Base-by-base conservation (phyloP, 169 alveolate genomes). In the Plasmodium chabaudi region DNA sequence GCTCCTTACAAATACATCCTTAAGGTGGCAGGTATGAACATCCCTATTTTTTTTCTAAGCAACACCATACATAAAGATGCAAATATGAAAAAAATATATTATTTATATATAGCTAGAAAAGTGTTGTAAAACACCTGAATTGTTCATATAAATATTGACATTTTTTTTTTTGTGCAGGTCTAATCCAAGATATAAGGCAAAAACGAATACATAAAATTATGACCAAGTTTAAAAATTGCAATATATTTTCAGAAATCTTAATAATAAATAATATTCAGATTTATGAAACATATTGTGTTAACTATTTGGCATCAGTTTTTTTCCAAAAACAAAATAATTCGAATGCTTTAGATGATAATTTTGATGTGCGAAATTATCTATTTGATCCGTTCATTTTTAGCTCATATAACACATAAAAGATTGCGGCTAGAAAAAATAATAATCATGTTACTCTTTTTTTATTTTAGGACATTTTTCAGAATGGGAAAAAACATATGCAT, bases 261-360 rank as follows among this genome's bases (percentile, higher is more conserved):
- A 55, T 82, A 1, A 82, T 82, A 21, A 82, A 82, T 27, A 82
- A 82, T 25, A 82, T 82, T n/a, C 90, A 82, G 53, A 82, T 82
- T 6, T 82, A 82, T 53, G 90, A 82, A n/a, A 82, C 90, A 4
- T 82, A 82, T 56, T 82, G 90, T 21, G 84, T 82, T 25, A 82
- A 82, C 57, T 82, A 82, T 46, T 82, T 82, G 72, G 90, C 90
- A n/a, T 82, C 90, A 7, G 90, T 82, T 23, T 82, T 82, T 55
- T 82, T 82, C 39, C 90, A 82, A 60, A 82, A 23, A 19, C 53
- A 82, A 12, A 59, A 46, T 47, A 39, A 69, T 10, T 27, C 73
- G 7, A 42, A 56, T 53, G 39, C 84, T 5, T 5, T 82, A 2
- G 49, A 70, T 55, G 86, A 82, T 19, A n/a, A n/a, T 21, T 82